A percentile compares a stretch with the other conserved stretches of the same genome.
Conservation (phyloP, 2,329 filamentous ascomycete species). For the Pseudogymnoascus sp. region DNA sequence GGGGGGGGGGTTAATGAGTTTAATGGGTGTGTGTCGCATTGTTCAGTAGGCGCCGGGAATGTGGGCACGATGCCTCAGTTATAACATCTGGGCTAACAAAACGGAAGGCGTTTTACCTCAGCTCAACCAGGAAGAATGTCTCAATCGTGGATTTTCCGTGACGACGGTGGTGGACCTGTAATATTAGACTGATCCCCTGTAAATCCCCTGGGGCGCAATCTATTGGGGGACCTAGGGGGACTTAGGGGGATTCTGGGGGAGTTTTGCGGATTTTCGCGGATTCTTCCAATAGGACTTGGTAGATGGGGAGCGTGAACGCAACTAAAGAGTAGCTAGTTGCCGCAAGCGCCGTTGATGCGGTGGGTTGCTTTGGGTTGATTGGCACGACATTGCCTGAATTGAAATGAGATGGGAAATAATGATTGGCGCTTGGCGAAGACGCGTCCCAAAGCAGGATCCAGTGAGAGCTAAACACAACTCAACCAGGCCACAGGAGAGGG, state of each 20-base stretch:
- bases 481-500: not conserved
- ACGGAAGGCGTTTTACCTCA: not conserved
- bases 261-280: too few relatives aligned
- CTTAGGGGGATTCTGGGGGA: not conserved
- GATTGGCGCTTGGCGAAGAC: slow-evolving; percentile 5
- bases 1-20: not conserved
- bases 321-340: not conserved
- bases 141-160: not conserved
- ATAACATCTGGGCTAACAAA: slow-evolving; percentile 6
- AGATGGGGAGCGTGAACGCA: not conserved
- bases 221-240: not conserved
- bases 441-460: slow-evolving; percentile 1
- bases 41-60: slow-evolving; percentile 1
- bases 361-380: not conserved
- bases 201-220: not conserved
- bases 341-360: not conserved
- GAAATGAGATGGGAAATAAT: not conserved
- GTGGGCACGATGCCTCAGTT: slow-evolving; percentile 7
- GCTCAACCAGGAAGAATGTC: slow-evolving; percentile 5
- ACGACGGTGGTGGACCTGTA: slow-evolving; percentile 5
- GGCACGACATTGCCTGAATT: not conserved
- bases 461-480: slow-evolving; percentile 7
- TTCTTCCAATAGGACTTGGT: slow-evolving; percentile 1
- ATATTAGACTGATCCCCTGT: not conserved
- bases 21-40: slow-evolving; percentile 1